Evolutionary conservation across 768 basidiomycete species (phyloP).

Genomic region (Phaffia tasmanica): DNA sequence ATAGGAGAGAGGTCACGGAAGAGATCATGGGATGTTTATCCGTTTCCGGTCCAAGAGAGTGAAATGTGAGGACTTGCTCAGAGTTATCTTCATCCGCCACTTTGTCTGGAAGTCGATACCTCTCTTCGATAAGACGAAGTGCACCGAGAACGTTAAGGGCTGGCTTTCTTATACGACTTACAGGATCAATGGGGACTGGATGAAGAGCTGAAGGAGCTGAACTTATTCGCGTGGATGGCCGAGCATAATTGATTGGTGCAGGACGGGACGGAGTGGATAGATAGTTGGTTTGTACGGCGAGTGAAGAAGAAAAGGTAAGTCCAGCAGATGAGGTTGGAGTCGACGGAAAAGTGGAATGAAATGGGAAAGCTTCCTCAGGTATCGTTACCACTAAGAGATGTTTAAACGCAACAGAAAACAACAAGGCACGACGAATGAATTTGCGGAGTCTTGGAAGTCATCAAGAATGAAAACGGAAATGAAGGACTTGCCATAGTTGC

Average conservation of each 20-base stretch:
- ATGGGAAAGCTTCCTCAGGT: constrained; percentile 47
- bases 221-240: not conserved
- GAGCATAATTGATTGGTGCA: constrained; percentile 18
- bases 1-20: not conserved
- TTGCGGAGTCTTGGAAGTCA: not conserved
- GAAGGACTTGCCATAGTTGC: constrained; percentile 48
- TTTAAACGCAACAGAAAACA: not conserved
- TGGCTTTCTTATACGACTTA: constrained; percentile 58
- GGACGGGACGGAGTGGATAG: constrained; percentile 36
- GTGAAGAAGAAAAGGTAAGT: constrained; percentile 14
- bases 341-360: not conserved
- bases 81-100: not conserved
- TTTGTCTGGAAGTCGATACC: constrained; percentile 50
- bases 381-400: constrained; percentile 50
- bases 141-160: constrained; percentile 74
- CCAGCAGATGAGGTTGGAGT: constrained; percentile 1
- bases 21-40: not conserved
- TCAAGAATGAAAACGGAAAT: not conserved
- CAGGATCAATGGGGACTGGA: constrained; percentile 42
- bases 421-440: not conserved
- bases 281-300: constrained; percentile 11
- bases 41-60: not conserved
- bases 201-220: not conserved
- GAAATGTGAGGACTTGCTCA: not conserved
- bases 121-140: constrained; percentile 70